Base-by-base conservation (phyloP, 2,329 filamentous ascomycete genomes). In the Rugonectria rugulosa region DNA sequence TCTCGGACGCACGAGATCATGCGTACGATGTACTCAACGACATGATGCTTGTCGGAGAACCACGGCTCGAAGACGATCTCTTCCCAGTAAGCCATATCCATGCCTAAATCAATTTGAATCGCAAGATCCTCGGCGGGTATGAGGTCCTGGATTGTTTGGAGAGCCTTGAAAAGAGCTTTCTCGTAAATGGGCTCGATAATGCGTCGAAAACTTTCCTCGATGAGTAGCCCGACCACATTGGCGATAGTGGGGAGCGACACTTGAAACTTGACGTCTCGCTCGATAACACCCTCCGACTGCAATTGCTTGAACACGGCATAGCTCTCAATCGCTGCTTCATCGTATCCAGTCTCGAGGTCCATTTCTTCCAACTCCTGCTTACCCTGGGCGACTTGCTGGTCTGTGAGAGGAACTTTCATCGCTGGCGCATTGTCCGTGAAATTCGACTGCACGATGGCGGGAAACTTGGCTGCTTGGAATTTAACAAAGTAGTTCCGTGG, bases 21-120 rank as follows among this genome's bases (percentile, higher is more conserved):
- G 23, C 21, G 26, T 3, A 23, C 26, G 17, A 52, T 40, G 26
- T 52, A 52, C 20, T 52, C 49, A 6, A 52, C 49, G 5, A 52
- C 49, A 12, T 52, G 26, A 3, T 20, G 32, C 26, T 31, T 43
- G 12, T 34, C 34, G 19, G 43, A 32, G 15, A 52, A 52, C 41
- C 41, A 52, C 7, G 49, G 49, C 41, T 40, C 23, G n/a, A 52
- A 26, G 6, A 31, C 4, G 3, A 29, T n/a, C 3, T 24, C 31
- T 6, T 52, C 49, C 49, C 49, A 52, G 41, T 45, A 45, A 15
- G 41, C 41, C 31, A 52, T 37, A 26, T 52, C 49, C 40, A 52
- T 52, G 10, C 49, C 49, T 8, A 52, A 41, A 15, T 51, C 48
- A 23, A 51, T 38, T 6, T 51, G 40, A 40, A 51, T 51, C 15